Base-by-base conservation (phyloP, 2,329 filamentous ascomycete species). In the Botrytis sinoallii region DNA sequence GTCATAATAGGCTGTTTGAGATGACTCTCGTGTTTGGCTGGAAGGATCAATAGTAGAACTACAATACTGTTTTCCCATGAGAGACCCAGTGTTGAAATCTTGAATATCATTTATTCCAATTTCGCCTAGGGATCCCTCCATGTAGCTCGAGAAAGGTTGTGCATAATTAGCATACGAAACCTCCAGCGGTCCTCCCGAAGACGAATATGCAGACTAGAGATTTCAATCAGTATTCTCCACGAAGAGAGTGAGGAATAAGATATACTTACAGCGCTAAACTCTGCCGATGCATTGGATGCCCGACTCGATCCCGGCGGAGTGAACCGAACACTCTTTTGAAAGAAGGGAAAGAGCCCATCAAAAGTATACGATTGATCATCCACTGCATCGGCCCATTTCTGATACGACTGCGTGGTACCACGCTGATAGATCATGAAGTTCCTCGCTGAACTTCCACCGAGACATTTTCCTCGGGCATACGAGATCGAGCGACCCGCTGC, bases 301-400 rank as follows among this genome's bases (percentile, higher is more conserved):
- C 65, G 65, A 29, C 65, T 55, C 16, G 65, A 14, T 29, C 46
- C 46, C 5, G 80, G 80, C 29, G 63, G 72, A 65, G 73, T 74
- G 63, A 72, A 68, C 1, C 20, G 71, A 38, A 75, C 70, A 42
- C 72, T 75, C 72, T 83, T 85, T 46, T 79, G 79, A 69, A 86
- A 82, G 79, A 84, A 88, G 4, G 84, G 83, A 35, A 84, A 80
- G 52, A 87, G 81, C 10, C 82, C 82, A 6, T 85, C 78, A 72
- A 85, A 85, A 74, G 82, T 83, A 82, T 85, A 88, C 6, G 80
- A 78, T 1, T 82, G 72, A 71, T 87, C 85, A 2, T 79, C 81
- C 1, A 82, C 79, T 3, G 81, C 75, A 40, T 81, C 77, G 5
- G 81, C 83, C 85, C 85, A 87, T 60, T 82, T 80, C 35, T 86